Conservation (phyloP, 2,329 filamentous ascomycete genomes). For the Paraphaeosphaeria sporulosa region DNA sequence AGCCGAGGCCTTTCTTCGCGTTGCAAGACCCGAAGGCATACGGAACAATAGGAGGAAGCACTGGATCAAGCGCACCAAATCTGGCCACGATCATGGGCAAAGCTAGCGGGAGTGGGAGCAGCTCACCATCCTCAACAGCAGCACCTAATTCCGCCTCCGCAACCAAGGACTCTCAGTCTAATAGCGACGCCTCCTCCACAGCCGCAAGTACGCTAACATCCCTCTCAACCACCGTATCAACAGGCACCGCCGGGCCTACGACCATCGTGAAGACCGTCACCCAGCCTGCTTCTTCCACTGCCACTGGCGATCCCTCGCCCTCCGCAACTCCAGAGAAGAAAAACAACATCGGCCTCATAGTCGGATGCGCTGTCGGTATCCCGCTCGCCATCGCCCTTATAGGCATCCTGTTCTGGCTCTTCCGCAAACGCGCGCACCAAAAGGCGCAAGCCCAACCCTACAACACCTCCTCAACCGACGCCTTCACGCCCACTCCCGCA, state of each 20-base stretch:
- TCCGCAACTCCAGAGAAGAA: slow-evolving; percentile 7
- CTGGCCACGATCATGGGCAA: slow-evolving; percentile 39
- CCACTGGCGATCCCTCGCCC: slow-evolving; percentile 7
- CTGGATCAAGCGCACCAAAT: slow-evolving; percentile 23
- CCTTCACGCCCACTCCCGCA: slow-evolving; percentile 23
- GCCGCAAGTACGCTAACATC: slow-evolving; percentile 32
- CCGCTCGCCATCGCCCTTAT: slow-evolving; percentile 42
- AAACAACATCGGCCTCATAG: slow-evolving; percentile 40
- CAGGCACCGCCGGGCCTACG: slow-evolving; percentile 34
- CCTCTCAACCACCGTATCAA: slow-evolving; percentile 31
- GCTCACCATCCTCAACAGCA: slow-evolving; percentile 18
- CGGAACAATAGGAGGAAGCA: slow-evolving; percentile 36
- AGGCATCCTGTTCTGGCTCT: slow-evolving; percentile 41
- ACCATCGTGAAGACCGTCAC: slow-evolving; percentile 28
- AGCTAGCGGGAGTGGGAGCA: slow-evolving; percentile 24
- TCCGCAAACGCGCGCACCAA: slow-evolving; percentile 40
- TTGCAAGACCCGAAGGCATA: slow-evolving; percentile 42
- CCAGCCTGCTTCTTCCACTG: slow-evolving; percentile 19
- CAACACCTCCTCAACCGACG: slow-evolving; percentile 14
- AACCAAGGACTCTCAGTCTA: slow-evolving; percentile 10
- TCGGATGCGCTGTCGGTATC: slow-evolving; percentile 48
- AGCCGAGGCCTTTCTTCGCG: slow-evolving; percentile 42
- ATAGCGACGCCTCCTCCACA: slow-evolving; percentile 12
- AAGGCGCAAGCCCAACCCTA: slow-evolving; percentile 22
- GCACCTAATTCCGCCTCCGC: slow-evolving; percentile 21